Evolutionary conservation across 2,329 filamentous ascomycete genomes (phyloP).

Genomic region (Karstenula rhodostoma): DNA sequence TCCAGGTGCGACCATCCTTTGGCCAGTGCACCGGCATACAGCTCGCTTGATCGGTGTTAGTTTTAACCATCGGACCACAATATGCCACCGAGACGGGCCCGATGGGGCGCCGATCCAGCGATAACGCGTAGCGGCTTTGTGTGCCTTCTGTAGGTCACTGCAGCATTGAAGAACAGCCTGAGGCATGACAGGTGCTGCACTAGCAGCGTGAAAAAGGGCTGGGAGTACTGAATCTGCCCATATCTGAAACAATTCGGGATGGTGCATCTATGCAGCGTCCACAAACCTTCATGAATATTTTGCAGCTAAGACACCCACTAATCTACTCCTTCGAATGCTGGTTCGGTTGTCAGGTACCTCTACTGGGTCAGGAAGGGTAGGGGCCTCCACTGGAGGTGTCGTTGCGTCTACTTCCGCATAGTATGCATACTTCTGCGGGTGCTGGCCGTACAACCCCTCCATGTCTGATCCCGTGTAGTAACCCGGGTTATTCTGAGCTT

Average conservation of each 20-base stretch:
- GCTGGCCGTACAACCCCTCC: background rate
- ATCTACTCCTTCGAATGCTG: background rate
- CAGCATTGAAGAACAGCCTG: no score
- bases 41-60: background rate
- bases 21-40: background rate
- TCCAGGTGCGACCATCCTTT: background rate
- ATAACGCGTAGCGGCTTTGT: no score
- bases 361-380: background rate
- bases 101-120: no score
- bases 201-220: background rate
- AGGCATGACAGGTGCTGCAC: no score
- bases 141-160: no score
- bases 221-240: background rate
- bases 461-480: background rate
- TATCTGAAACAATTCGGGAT: background rate
- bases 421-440: constrained; percentile 1
- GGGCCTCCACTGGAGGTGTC: background rate
- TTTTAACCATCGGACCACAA: background rate
- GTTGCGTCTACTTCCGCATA: constrained; percentile 1
- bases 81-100: background rate
- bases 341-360: background rate
- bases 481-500: background rate
- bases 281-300: background rate
- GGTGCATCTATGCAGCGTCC: background rate
- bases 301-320: background rate